Evolutionary conservation across 441 rosid species (phyloP).

Genomic region (Populus hybrid): DNA sequence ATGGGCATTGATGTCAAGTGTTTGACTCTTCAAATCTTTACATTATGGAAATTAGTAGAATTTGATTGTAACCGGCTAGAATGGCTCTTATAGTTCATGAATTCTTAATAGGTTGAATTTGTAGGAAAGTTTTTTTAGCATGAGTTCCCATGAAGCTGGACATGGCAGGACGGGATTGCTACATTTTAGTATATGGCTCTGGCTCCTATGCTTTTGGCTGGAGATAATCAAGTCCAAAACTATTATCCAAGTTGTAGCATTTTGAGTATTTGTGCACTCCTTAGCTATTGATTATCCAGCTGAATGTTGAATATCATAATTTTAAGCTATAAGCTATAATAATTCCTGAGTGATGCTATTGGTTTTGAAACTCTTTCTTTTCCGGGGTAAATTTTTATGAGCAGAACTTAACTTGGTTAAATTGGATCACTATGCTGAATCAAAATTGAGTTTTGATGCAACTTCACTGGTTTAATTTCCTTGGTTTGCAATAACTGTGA

Average conservation of each 20-base stretch:
- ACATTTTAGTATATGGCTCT: neutral
- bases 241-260: neutral
- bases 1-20: neutral
- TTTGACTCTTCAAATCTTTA: neutral
- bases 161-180: neutral
- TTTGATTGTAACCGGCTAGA: neutral
- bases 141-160: neutral
- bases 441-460: neutral
- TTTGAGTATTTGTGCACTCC: neutral
- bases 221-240: neutral
- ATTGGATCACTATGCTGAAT: neutral
- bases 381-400: neutral
- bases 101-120: conserved; percentile 3
- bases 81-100: neutral
- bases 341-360: neutral
- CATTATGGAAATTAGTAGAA: neutral
- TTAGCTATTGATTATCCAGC: neutral
- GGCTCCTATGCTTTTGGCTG: neutral
- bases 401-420: neutral
- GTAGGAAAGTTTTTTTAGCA: neutral
- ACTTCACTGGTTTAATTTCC: neutral
- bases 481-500: neutral
- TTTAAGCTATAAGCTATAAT: neutral
- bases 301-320: neutral
- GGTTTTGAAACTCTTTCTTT: neutral